These are phyloP conservation scores for Leucaena leucocephala DNA, from an alignment of 306 rosid genomes.

Conservation along the genomic window DNA sequence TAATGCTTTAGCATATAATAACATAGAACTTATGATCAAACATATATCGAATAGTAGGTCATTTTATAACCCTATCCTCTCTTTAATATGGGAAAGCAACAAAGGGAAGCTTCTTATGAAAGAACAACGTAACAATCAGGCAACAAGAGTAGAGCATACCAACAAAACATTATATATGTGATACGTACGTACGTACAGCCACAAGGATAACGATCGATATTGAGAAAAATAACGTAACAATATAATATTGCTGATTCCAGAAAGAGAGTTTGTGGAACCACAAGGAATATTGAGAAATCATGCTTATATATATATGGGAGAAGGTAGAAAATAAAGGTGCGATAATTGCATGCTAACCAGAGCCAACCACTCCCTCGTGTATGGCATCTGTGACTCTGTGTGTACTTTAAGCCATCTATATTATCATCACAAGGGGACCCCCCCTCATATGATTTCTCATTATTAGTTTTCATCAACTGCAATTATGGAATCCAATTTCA, in stretches of 20 bases:
- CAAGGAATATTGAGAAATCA: neutral
- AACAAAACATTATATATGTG: neutral
- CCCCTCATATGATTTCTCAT: neutral
- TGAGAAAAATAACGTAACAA: neutral
- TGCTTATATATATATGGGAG: neutral
- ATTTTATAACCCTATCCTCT: neutral
- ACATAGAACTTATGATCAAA: no score
- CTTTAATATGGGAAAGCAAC: neutral
- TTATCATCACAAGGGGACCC: slow-evolving; percentile 10
- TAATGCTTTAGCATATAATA: neutral
- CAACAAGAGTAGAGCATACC: neutral
- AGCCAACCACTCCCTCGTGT: slow-evolving; percentile 1
- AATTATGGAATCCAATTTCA: neutral
- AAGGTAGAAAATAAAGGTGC: neutral
- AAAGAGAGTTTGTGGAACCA: neutral
- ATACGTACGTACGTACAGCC: neutral
- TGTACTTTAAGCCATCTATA: slow-evolving; percentile 8
- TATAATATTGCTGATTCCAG: neutral
- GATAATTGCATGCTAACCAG: neutral
- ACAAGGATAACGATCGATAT: neutral
- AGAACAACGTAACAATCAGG: no score
- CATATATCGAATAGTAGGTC: no score
- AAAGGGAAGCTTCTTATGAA: neutral
- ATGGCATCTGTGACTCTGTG: neutral
- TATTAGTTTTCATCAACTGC: neutral